Evolutionary conservation across 306 rosid species (phyloP).

Genomic region (Cucurbita pepo): DNA sequence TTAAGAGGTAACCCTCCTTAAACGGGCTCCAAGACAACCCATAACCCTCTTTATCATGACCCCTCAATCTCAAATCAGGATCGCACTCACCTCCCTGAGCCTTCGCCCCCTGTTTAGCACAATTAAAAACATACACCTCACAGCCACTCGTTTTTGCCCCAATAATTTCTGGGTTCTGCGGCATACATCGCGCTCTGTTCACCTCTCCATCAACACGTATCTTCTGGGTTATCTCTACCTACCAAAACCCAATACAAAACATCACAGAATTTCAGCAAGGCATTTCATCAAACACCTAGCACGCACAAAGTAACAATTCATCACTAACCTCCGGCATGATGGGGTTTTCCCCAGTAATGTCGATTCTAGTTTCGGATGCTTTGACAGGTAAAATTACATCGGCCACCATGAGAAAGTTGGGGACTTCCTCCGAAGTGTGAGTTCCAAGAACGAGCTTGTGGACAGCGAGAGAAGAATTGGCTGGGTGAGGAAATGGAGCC

Average conservation of each 20-base stretch:
- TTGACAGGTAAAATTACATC: slow-evolving; percentile 38
- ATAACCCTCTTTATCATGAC: slow-evolving; percentile 88
- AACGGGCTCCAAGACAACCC: slow-evolving; percentile 80
- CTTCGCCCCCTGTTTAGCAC: slow-evolving; percentile 23
- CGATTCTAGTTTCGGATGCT: slow-evolving; percentile 15
- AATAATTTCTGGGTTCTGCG: slow-evolving; percentile 42
- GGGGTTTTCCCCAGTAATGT: slow-evolving; percentile 15
- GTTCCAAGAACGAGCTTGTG: slow-evolving; percentile 68
- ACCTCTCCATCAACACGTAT: slow-evolving; percentile 84
- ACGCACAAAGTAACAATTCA: background rate
- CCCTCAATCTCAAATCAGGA: slow-evolving; percentile 77
- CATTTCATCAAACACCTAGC: slow-evolving; percentile 27
- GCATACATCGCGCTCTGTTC: slow-evolving; percentile 79
- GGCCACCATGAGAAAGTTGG: slow-evolving; percentile 72
- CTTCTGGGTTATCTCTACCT: slow-evolving; percentile 56
- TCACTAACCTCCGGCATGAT: slow-evolving; percentile 43
- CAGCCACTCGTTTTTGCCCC: slow-evolving; percentile 69
- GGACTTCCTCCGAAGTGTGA: slow-evolving; percentile 51
- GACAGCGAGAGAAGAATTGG: slow-evolving; percentile 33
- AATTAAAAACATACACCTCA: slow-evolving; percentile 70
- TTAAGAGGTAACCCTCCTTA: slow-evolving; percentile 56
- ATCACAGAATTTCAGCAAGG: background rate
- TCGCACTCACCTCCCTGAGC: slow-evolving; percentile 22
- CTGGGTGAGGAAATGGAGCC: slow-evolving; percentile 24
- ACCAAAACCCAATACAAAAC: background rate